phyloP scores from a whole-genome alignment of 1,284 basidiomycete species.

The Tranzscheliella williamsii region DNA sequence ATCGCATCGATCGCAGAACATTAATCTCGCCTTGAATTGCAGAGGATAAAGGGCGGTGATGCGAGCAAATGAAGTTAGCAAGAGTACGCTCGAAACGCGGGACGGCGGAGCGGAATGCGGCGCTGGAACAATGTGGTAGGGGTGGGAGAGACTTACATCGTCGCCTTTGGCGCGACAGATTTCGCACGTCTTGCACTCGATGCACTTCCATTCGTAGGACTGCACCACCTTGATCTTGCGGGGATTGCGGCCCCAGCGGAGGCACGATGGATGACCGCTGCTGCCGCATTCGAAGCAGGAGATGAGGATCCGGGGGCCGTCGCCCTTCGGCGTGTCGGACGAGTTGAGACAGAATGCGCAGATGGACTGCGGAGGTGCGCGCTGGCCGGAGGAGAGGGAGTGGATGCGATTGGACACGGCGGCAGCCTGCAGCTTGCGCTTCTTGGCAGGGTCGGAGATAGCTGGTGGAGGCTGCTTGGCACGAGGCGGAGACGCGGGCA shows the following conservation, averaged over 20 bases:
- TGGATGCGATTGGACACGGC: neutral
- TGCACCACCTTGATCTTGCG: slow-evolving; percentile 65
- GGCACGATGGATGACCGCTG: slow-evolving; percentile 59
- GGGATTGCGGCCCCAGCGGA: slow-evolving; percentile 58
- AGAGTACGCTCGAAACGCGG: too few species aligned
- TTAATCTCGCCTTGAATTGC: slow-evolving; percentile 80
- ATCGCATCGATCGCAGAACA: slow-evolving; percentile 95
- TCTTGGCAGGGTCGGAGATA: slow-evolving; percentile 13
- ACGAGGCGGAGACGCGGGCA: neutral
- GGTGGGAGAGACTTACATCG: slow-evolving; percentile 70
- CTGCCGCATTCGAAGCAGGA: slow-evolving; percentile 60
- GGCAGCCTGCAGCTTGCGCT: slow-evolving; percentile 16
- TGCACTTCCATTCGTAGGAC: slow-evolving; percentile 83
- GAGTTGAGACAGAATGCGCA: slow-evolving; percentile 60
- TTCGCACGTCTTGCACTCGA: slow-evolving; percentile 92
- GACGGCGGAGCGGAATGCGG: too few species aligned
- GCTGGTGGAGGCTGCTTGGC: slow-evolving; percentile 1
- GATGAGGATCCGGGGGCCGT: slow-evolving; percentile 48
- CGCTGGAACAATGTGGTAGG: neutral
- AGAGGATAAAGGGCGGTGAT: too few species aligned
- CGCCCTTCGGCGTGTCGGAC: slow-evolving; percentile 19
- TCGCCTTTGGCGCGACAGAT: slow-evolving; percentile 81
- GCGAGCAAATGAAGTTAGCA: neutral
- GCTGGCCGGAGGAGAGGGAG: slow-evolving; percentile 1
- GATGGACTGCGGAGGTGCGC: slow-evolving; percentile 18